Base-by-base conservation (phyloP, 2,329 filamentous ascomycete species). In the Neonectria coccinea region DNA sequence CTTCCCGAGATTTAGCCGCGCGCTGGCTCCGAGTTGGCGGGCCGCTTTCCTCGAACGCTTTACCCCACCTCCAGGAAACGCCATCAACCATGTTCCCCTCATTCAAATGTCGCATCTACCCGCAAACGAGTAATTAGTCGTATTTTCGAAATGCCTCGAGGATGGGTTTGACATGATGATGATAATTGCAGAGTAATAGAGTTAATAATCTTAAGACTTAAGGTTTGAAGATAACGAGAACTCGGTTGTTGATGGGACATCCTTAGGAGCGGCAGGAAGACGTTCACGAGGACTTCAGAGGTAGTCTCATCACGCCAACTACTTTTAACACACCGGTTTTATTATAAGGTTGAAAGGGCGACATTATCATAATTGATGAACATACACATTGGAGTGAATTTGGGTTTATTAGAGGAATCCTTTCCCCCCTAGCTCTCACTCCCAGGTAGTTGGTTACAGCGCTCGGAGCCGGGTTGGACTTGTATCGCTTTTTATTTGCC, bases 1-100 rank as follows among this genome's bases (percentile, higher is more conserved):
- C 29, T 36, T n/a, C 52, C 72, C 71, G 72, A 62, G n/a, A 39
- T 70, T 73, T 73, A 74, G 50, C 72, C 72, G 71, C 36, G 5
- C n/a, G 18, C 54, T 44, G 42, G 44, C 16, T 39, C 16, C n/a
- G 36, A 45, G 27, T 8, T 25, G 5, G 7, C 44, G 44, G 18
- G 29, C 29, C 44, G 54, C 36, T 39, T 39, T 16, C 14, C 14
- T 39, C 6, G 12, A 18, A 8, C 42, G 44, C 12, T 7, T 7
- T 18, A n/a, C 29, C 48, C 48, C 48, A 33, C 48, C 48, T 51
- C 48, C 10, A 33, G 31, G 31, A 33, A 51, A 18, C 29, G 10
- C 25, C 47, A 22, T 22, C 22, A 51, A n/a, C 27, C 7, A 48
- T 51, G n/a, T 6, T 51, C 16, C n/a, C 29, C 29, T 42, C 16